These are phyloP conservation scores for Trichosporon sp. DNA, from an alignment of 1,284 basidiomycete species.

Conservation along the genomic window DNA sequence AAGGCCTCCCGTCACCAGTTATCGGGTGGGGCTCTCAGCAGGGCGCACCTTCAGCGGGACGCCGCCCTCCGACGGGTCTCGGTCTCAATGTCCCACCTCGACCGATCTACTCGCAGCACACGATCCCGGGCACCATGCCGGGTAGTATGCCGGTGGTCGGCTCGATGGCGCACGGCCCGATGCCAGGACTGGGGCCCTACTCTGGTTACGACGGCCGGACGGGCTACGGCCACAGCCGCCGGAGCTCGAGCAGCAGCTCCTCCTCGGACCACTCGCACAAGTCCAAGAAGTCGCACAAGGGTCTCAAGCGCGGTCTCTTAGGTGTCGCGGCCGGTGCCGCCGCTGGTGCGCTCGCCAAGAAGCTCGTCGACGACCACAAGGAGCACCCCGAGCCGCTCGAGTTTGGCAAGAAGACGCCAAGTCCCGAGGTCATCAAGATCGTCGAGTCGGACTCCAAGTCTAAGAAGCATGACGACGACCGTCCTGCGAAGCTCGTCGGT, in stretches of 20 bases:
- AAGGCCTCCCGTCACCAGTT: background rate
- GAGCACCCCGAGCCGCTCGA: background rate
- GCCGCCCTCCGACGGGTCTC: background rate
- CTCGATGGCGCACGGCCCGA: background rate
- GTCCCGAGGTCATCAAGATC: background rate
- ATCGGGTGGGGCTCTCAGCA: constrained; percentile 2
- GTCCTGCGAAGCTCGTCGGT: background rate
- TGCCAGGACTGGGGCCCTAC: background rate
- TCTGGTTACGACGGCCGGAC: background rate
- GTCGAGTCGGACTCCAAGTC: background rate
- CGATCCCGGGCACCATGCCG: background rate
- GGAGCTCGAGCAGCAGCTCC: background rate
- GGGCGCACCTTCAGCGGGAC: background rate
- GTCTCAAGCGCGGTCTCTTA: background rate
- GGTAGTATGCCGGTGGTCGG: background rate
- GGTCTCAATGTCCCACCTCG: background rate
- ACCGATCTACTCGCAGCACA: background rate
- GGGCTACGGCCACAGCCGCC: background rate
- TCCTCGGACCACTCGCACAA: background rate
- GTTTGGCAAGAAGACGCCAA: background rate
- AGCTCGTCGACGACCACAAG: constrained; percentile 1
- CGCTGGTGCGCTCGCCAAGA: background rate
- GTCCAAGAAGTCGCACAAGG: background rate
- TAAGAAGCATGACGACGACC: background rate
- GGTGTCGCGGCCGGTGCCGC: background rate